phyloP scores from a whole-genome alignment of 2,329 filamentous ascomycete species.

The Harringtonia lauricola region DNA sequence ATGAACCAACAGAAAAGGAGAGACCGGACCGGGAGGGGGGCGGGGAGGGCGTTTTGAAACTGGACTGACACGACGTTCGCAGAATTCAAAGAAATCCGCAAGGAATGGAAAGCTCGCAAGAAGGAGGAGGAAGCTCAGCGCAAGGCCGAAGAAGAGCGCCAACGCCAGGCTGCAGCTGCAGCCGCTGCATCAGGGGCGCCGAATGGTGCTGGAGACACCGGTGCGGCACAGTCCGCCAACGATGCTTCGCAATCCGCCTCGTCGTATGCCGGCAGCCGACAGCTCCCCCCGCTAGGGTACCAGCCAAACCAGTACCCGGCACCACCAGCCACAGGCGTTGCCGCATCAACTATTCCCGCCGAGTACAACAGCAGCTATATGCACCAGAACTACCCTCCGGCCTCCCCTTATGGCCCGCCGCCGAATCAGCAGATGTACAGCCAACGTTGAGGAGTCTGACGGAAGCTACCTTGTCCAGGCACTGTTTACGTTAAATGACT shows the following conservation, averaged over 20 bases:
- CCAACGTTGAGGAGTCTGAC: slow-evolving; percentile 26
- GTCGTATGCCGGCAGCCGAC: slow-evolving; percentile 48
- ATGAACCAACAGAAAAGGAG: too few relatives aligned
- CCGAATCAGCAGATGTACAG: slow-evolving; percentile 48
- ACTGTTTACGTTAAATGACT: too few relatives aligned
- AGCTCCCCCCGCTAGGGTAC: slow-evolving; percentile 68
- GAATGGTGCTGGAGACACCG: slow-evolving; percentile 38
- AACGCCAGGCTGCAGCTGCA: slow-evolving; percentile 37
- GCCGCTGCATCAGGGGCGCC: slow-evolving; percentile 43
- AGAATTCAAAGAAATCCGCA: slow-evolving; percentile 91
- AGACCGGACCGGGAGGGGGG: too few relatives aligned
- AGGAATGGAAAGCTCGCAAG: slow-evolving; percentile 98
- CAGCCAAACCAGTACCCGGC: slow-evolving; percentile 56
- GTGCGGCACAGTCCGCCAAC: slow-evolving; percentile 33
- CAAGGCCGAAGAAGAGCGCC: slow-evolving; percentile 84
- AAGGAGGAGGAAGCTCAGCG: slow-evolving; percentile 92
- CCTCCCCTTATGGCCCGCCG: slow-evolving; percentile 46
- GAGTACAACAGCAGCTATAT: slow-evolving; percentile 45
- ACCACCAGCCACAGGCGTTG: slow-evolving; percentile 43
- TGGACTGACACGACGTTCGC: slow-evolving; percentile 7
- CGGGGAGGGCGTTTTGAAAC: too few relatives aligned
- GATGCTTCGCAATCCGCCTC: slow-evolving; percentile 44
- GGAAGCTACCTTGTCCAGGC: too few relatives aligned
- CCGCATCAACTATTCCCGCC: slow-evolving; percentile 40
- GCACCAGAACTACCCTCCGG: slow-evolving; percentile 46